Base-by-base conservation (phyloP, 2,329 filamentous ascomycete species). In the Sphaerulina populicola region DNA sequence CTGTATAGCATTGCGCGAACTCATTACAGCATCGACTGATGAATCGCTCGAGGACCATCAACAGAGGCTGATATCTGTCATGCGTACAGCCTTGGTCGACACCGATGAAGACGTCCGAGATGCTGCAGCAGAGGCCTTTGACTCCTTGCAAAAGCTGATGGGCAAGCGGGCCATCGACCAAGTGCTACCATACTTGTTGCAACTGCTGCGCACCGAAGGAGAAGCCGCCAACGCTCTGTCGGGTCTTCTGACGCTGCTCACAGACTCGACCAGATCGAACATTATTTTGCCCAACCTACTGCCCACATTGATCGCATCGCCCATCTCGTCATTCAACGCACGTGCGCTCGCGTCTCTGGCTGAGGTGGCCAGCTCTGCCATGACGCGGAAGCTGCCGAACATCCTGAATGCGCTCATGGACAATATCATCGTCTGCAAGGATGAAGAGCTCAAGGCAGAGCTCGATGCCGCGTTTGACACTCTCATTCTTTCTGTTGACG, bases 261-360 rank as follows among this genome's bases (percentile, higher is more conserved):
- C 91, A 0, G 93, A 98, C 69, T 83, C 88, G 12, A 93, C 88
- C 6, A 81, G 93, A 57, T 94, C 91, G 18, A 98, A 96, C 68
- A 90, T 95, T 61, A 98, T 98, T 62, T 74, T 98, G 52, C 94
- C 93, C 15, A 96, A 94, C 69, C 83, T 98, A 50, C 88, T 98
- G 54, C 93, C 94, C 0, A 97, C 90, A 2, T 78, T 98, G 30
- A 86, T 94, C 53, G 85, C 86, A 7, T 83, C 88, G 48, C 93
- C 93, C 1, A 95, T 98, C 61, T 86, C 89, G 27, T 81, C 85
- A 0, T 98, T 98, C 77, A 96, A 98, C 65, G 93, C 94, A 53
- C 89, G 85, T 67, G 93, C 93, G 10, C 74, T 98, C 57, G 93
- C 93, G 35, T 97, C 93, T 23, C 72, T 98, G 61, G 90, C 94